Conservation (phyloP, 1,284 basidiomycete genomes). For the Ustilago vetiveriae region DNA sequence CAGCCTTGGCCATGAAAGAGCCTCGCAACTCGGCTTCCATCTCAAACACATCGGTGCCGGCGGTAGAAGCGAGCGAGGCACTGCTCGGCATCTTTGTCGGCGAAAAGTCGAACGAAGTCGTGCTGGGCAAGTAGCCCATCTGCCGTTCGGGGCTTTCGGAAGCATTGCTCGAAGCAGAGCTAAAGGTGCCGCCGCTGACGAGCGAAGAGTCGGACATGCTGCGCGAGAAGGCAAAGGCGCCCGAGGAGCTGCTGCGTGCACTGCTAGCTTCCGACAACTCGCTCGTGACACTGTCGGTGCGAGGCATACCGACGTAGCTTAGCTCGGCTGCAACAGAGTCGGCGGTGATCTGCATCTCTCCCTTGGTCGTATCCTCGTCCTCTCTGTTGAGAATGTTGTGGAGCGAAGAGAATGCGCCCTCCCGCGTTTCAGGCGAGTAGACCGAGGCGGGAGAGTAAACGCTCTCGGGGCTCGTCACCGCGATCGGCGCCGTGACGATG, state of each 20-base stretch:
- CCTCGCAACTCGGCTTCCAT: slow-evolving; percentile 13
- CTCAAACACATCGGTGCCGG: slow-evolving; percentile 41
- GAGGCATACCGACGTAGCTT: slow-evolving; percentile 25
- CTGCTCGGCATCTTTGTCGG: slow-evolving; percentile 38
- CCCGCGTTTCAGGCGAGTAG: slow-evolving; percentile 28
- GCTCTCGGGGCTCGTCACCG: slow-evolving; percentile 36
- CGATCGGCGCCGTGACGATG: not conserved
- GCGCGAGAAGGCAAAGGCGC: slow-evolving; percentile 48
- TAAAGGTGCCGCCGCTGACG: slow-evolving; percentile 43
- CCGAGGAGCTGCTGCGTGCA: slow-evolving; percentile 42
- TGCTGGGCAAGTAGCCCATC: slow-evolving; percentile 26
- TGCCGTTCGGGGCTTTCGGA: slow-evolving; percentile 44
- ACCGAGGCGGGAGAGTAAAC: slow-evolving; percentile 41
- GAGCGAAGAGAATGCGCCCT: slow-evolving; percentile 22
- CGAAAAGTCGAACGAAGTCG: slow-evolving; percentile 28
- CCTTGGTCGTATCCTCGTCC: slow-evolving; percentile 20
- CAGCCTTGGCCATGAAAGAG: not conserved
- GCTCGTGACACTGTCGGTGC: slow-evolving; percentile 43
- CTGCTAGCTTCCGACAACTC: slow-evolving; percentile 37
- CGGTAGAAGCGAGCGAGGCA: slow-evolving; percentile 35
- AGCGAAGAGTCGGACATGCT: slow-evolving; percentile 49
- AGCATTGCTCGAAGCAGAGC: slow-evolving; percentile 42
- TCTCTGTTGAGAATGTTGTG: slow-evolving; percentile 17
- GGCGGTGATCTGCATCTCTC: slow-evolving; percentile 27
- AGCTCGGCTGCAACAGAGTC: slow-evolving; percentile 23